Evolutionary conservation across 495 filamentous ascomycete genomes (phyloP).

Genomic region (Hypoxylon rickii): DNA sequence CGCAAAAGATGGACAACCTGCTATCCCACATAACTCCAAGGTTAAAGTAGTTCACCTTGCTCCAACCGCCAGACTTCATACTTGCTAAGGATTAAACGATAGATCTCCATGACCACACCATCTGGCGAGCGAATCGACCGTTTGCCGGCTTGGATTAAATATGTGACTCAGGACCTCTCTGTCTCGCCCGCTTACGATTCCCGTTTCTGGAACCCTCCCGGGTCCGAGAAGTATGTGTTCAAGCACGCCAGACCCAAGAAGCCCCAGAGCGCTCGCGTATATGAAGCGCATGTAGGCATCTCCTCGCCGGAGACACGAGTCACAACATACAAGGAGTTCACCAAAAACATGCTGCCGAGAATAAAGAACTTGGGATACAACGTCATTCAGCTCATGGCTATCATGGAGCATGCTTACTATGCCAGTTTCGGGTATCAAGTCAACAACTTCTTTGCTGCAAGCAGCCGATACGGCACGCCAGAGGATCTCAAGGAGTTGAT

Average conservation of each 20-base stretch:
- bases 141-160: slow-evolving; percentile 94
- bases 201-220: slow-evolving; percentile 94
- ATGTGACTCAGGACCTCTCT: slow-evolving; percentile 87
- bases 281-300: slow-evolving; percentile 98
- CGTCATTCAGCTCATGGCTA: slow-evolving; percentile 96
- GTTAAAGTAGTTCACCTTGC: slow-evolving; percentile 69
- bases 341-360: slow-evolving; percentile 83
- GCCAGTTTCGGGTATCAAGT: slow-evolving; percentile 98
- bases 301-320: slow-evolving; percentile 88
- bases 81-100: slow-evolving; percentile 30
- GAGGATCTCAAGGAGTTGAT: slow-evolving; percentile 97
- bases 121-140: slow-evolving; percentile 81
- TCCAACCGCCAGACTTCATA: neutral
- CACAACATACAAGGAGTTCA: slow-evolving; percentile 96
- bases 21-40: slow-evolving; percentile 91
- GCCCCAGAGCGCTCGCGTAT: slow-evolving; percentile 84
- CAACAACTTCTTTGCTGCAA: slow-evolving; percentile 98
- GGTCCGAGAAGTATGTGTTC: slow-evolving; percentile 74
- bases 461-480: slow-evolving; percentile 90
- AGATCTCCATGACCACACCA: slow-evolving; percentile 86
- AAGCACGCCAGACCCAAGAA: slow-evolving; percentile 82
- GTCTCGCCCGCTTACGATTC: slow-evolving; percentile 92
- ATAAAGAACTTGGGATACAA: slow-evolving; percentile 94
- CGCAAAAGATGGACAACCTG: slow-evolving; percentile 69
- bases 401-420: slow-evolving; percentile 99